Base-by-base conservation (phyloP, 768 basidiomycete species). In the Pulveroboletus sp. region DNA sequence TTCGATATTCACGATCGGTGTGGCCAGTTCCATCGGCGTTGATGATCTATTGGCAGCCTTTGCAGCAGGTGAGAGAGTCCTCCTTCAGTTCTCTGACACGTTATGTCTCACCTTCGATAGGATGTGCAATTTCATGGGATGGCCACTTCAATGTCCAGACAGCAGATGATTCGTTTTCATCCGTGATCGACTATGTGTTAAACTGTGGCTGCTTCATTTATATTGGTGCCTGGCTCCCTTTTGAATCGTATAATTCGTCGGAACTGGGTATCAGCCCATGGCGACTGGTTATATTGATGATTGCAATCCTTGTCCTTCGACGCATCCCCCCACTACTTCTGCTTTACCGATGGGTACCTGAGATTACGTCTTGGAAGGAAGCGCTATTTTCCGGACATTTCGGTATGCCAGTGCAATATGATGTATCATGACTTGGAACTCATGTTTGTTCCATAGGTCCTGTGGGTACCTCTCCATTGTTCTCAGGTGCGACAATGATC, bases 301-400 rank as follows among this genome's bases (percentile, higher is more conserved):
- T 93, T 35, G 69, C 71, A 2, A 83, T 96, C 42, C 70, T 96
- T 40, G 56, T 81, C 8, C 65, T 97, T 31, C 81, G 96, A 24
- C 79, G 95, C 11, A 83, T 97, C 26, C 94, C 94, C 0, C 70
- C 81, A 13, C 74, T 97, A 40, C 68, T 96, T 46, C 58, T 82
- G 4, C 72, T 96, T 3, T 93, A 94, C 60, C 79, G 71, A 52
- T 90, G 82, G 77, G 80, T 96, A 13, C 95, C 94, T 0, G 94
- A 97, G 66, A 89, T 97, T 57, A 66, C 69, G 35, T 83, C 79
- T 18, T 89, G 92, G 83, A 76, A 79, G 39, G 92, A 97, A 69
- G 94, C 95, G 0, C 55, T 93, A 5, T 96, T 98, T 64, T 82
- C 79, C 5, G 95, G 95, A 3, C 93, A 96, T 73, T 97, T 95